phyloP scores from a whole-genome alignment of 257 asterid species.

The Catharanthus roseus region DNA sequence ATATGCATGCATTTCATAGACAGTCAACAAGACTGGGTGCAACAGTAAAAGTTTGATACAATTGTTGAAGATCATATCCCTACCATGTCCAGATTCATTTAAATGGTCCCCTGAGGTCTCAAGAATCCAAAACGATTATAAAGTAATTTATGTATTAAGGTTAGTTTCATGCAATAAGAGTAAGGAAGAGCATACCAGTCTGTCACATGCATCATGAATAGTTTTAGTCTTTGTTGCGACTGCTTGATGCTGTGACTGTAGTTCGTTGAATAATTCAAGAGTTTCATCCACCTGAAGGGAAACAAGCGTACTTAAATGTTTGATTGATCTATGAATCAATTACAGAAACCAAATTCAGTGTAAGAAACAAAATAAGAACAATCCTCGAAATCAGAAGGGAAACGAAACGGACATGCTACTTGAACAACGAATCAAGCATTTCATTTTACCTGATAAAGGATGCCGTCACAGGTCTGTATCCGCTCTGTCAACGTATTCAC shows the following conservation, averaged over 20 bases:
- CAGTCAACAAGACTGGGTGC: background rate
- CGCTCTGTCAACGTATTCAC: constrained; percentile 79
- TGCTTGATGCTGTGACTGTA: constrained; percentile 93
- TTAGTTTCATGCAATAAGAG: constrained; percentile 5
- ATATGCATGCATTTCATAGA: background rate
- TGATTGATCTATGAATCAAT: constrained; percentile 14
- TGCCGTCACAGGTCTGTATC: constrained; percentile 88
- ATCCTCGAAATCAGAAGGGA: constrained; percentile 2
- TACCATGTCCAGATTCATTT: background rate
- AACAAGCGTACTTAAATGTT: constrained; percentile 19
- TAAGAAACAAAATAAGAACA: background rate
- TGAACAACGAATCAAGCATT: background rate
- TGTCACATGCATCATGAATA: constrained; percentile 96
- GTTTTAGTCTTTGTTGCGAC: constrained; percentile 97
- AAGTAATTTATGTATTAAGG: background rate
- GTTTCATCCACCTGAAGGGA: constrained; percentile 89
- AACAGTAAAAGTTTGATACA: background rate
- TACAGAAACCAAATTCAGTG: constrained; percentile 13
- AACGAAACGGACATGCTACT: constrained; percentile 3
- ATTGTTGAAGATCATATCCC: background rate
- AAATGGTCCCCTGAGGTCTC: background rate
- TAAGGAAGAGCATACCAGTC: constrained; percentile 60
- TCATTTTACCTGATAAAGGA: constrained; percentile 69
- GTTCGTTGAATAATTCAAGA: constrained; percentile 82
- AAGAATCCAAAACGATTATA: background rate